Evolutionary conservation across 148 eudicot genomes (phyloP).

Genomic region (Persicaria maculosa): DNA sequence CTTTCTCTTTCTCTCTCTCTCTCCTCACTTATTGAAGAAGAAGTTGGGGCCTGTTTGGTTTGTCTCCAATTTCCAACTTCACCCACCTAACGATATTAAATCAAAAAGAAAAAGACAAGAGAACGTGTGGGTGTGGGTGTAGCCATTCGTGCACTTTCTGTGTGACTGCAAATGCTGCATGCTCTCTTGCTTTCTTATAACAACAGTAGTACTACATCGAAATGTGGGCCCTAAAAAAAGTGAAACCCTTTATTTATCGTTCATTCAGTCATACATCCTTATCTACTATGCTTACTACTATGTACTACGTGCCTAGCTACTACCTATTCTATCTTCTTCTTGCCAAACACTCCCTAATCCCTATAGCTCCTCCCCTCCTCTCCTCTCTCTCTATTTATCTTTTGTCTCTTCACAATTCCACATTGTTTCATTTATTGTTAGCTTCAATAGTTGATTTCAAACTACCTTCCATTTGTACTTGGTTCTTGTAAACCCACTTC

Average conservation of each 20-base stretch:
- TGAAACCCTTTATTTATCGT: not conserved
- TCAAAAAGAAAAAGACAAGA: not conserved
- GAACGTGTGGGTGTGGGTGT: conserved; percentile 13
- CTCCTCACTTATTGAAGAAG: conserved; percentile 9
- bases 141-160: conserved; percentile 9
- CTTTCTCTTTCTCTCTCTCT: not conserved
- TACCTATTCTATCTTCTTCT: conserved; percentile 7
- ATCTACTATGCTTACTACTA: not conserved
- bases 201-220: not conserved
- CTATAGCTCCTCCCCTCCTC: not conserved
- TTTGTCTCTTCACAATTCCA: not conserved
- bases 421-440: not conserved
- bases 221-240: not conserved
- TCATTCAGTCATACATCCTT: conserved; percentile 11
- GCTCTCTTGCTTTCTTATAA: not conserved
- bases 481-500: not conserved
- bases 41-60: conserved; percentile 12
- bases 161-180: not conserved
- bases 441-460: not conserved
- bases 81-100: not conserved
- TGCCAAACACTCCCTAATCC: not conserved
- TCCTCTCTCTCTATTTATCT: not conserved
- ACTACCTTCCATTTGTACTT: conserved; percentile 4
- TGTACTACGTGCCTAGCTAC: not conserved
- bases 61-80: not conserved